Percentiles rank a stretch among this genome's conserved stretches.
These are phyloP conservation scores for Orbilia oligospora DNA, from an alignment of 2,329 filamentous ascomycete species.

Conservation along the genomic window DNA sequence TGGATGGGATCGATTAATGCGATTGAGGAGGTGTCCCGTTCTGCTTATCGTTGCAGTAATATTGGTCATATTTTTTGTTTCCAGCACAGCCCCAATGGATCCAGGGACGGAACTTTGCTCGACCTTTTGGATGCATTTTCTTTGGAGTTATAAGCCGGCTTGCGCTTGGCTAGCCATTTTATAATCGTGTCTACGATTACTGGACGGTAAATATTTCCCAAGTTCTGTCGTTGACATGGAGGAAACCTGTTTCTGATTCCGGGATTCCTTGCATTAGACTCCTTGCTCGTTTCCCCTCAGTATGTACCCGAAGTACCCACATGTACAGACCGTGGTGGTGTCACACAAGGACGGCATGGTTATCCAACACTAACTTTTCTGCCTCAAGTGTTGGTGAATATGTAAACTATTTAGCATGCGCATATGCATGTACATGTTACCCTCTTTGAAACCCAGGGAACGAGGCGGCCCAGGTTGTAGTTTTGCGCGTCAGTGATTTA, in stretches of 20 bases:
- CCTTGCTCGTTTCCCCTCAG: background rate
- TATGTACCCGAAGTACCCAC: background rate
- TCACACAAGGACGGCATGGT: background rate
- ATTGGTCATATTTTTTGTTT: conserved; percentile 6
- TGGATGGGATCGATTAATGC: background rate
- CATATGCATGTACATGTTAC: too few relatives aligned
- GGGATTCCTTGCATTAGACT: conserved; percentile 3
- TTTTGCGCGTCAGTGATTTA: too few relatives aligned
- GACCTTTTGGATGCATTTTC: background rate
- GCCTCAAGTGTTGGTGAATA: conserved; percentile 22
- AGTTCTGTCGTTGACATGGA: background rate
- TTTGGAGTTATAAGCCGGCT: too few relatives aligned
- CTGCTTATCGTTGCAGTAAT: too few relatives aligned
- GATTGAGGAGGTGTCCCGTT: too few relatives aligned
- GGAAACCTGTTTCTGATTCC: conserved; percentile 47
- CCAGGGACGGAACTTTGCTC: conserved; percentile 34
- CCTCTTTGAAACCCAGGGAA: too few relatives aligned
- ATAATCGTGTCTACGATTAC: conserved; percentile 43
- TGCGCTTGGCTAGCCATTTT: conserved; percentile 1
- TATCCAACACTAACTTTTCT: conserved; percentile 19
- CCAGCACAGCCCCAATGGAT: conserved; percentile 57
- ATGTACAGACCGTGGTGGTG: background rate
- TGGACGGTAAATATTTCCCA: conserved; percentile 42
- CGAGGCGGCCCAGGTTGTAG: too few relatives aligned
- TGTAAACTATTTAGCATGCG: too few relatives aligned